Evolutionary conservation across 768 basidiomycete genomes (phyloP).

Genomic region (Agaricus sinodeliciosus): DNA sequence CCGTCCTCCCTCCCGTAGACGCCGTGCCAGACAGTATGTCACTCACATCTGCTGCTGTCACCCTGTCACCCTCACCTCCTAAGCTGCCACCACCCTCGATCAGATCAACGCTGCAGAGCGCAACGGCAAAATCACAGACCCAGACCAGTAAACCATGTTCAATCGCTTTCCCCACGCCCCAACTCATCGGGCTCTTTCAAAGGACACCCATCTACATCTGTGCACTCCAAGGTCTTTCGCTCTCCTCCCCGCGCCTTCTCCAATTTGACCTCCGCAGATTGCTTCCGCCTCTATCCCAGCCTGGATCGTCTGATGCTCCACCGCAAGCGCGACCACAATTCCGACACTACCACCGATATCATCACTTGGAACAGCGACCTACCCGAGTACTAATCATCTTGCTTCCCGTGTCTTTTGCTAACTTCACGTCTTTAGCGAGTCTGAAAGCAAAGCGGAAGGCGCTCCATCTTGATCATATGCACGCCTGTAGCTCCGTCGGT

Average conservation of each 20-base stretch:
- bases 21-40: constrained; percentile 46
- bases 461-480: too few species aligned
- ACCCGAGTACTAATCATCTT: neutral
- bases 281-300: constrained; percentile 66
- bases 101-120: constrained; percentile 38
- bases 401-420: neutral
- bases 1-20: constrained; percentile 41
- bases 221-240: constrained; percentile 45
- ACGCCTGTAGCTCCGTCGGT: too few species aligned
- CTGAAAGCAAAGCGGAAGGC: too few species aligned
- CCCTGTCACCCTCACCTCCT: neutral
- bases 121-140: constrained; percentile 55
- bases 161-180: neutral
- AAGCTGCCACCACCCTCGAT: constrained; percentile 49
- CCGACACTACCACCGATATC: constrained; percentile 45
- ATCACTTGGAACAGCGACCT: constrained; percentile 67
- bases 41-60: neutral
- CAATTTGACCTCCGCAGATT: constrained; percentile 32
- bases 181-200: neutral
- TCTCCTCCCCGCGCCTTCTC: neutral
- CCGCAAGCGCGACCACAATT: constrained; percentile 66
- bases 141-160: constrained; percentile 48
- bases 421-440: too few species aligned
- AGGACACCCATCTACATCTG: constrained; percentile 85
- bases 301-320: constrained; percentile 64